Conservation (phyloP, 495 filamentous ascomycete genomes). For the Acidomyces sp. region DNA sequence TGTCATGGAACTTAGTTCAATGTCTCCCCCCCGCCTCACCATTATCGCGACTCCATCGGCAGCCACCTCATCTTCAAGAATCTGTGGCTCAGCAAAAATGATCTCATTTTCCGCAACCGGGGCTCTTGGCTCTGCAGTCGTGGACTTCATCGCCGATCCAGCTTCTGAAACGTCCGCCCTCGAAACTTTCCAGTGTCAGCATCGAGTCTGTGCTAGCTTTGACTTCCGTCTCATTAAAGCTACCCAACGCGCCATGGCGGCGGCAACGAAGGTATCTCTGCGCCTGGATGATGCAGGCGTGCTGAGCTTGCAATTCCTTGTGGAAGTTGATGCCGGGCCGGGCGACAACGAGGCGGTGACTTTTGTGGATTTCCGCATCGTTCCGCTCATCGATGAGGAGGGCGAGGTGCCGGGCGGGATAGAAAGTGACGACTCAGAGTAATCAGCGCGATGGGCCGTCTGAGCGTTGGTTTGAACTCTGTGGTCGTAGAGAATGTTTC, state of each 20-base stretch:
- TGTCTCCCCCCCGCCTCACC: slow-evolving; percentile 48
- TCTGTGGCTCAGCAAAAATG: slow-evolving; percentile 41
- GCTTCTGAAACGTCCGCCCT: slow-evolving; percentile 33
- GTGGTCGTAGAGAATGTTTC: too few species aligned
- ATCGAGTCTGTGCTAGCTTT: slow-evolving; percentile 46
- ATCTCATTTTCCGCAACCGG: slow-evolving; percentile 63
- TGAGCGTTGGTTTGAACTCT: too few species aligned
- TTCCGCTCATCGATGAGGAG: slow-evolving; percentile 53
- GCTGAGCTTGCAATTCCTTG: slow-evolving; percentile 91
- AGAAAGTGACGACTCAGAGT: too few species aligned
- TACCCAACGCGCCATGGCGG: slow-evolving; percentile 74
- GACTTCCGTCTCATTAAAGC: slow-evolving; percentile 74
- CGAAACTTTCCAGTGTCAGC: slow-evolving; percentile 57
- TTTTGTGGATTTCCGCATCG: slow-evolving; percentile 70
- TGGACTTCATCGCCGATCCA: slow-evolving; percentile 55
- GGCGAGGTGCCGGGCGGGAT: slow-evolving; percentile 28
- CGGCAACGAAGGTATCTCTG: slow-evolving; percentile 84
- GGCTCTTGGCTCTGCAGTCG: slow-evolving; percentile 61
- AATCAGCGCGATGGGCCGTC: too few species aligned
- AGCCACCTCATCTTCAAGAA: slow-evolving; percentile 36
- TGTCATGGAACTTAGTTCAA: slow-evolving; percentile 67
- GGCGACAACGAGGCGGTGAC: slow-evolving; percentile 34
- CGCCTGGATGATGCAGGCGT: slow-evolving; percentile 78
- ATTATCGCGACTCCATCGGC: slow-evolving; percentile 39
- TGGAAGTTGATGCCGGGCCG: slow-evolving; percentile 49